These are phyloP conservation scores for Yarrowia sp. DNA, from an alignment of 805 yeast species.

Conservation along the genomic window DNA sequence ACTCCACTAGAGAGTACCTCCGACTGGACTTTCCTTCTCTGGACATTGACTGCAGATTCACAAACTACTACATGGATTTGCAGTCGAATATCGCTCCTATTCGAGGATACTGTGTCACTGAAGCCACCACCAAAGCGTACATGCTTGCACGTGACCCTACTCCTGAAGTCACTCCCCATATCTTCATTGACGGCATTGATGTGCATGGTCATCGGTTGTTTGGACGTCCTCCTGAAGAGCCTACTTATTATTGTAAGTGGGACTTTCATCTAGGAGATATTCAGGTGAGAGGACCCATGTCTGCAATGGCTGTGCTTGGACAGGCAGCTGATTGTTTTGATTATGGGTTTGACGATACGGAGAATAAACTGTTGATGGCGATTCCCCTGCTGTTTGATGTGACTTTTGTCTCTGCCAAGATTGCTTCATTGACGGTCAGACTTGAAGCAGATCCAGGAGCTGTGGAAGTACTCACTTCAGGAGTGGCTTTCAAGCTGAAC, in stretches of 20 bases:
- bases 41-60: slow-evolving; percentile 78
- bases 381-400: slow-evolving; percentile 64
- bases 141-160: slow-evolving; percentile 24
- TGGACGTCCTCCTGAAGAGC: slow-evolving; percentile 86
- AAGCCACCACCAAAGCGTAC: slow-evolving; percentile 29
- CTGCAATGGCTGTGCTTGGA: slow-evolving; percentile 38
- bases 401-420: slow-evolving; percentile 56
- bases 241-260: slow-evolving; percentile 90
- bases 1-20: slow-evolving; percentile 59
- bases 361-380: slow-evolving; percentile 64
- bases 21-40: slow-evolving; percentile 62
- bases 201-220: slow-evolving; percentile 90
- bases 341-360: slow-evolving; percentile 68
- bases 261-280: slow-evolving; percentile 68
- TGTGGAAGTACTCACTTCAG: slow-evolving; percentile 35
- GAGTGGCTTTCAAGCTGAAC: slow-evolving; percentile 47
- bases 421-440: slow-evolving; percentile 49
- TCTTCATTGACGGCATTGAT: slow-evolving; percentile 56
- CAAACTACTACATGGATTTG: slow-evolving; percentile 90
- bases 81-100: slow-evolving; percentile 71
- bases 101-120: slow-evolving; percentile 38
- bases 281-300: slow-evolving; percentile 47
- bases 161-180: slow-evolving; percentile 39
- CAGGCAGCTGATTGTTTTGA: slow-evolving; percentile 49
- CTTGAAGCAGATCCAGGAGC: slow-evolving; percentile 41